Conservation (phyloP, 768 basidiomycete species). For the Thelephora aurantiotincta region DNA sequence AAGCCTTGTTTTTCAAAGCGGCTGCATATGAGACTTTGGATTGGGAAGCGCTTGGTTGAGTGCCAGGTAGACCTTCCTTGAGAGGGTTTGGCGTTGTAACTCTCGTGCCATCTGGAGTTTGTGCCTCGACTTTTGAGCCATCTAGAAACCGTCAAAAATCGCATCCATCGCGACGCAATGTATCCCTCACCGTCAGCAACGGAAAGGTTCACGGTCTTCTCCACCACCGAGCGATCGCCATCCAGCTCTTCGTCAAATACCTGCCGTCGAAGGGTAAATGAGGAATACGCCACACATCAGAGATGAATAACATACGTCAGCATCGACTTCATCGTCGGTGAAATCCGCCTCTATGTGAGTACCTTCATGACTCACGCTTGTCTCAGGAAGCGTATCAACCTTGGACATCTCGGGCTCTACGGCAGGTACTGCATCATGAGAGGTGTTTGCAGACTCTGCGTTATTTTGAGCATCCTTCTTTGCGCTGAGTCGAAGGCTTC, state of each 20-base stretch:
- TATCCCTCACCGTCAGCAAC: slow-evolving; percentile 55
- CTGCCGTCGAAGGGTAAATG: slow-evolving; percentile 14
- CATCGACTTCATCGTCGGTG: slow-evolving; percentile 77
- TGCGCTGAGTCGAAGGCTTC: slow-evolving; percentile 75
- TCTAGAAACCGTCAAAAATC: slow-evolving; percentile 26
- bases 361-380: no score
- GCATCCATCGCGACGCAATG: background rate
- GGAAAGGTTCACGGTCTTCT: slow-evolving; percentile 79
- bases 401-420: slow-evolving; percentile 6
- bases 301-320: slow-evolving; percentile 31
- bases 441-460: slow-evolving; percentile 7
- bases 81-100: slow-evolving; percentile 72
- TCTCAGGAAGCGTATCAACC: background rate
- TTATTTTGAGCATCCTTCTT: slow-evolving; percentile 26
- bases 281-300: background rate
- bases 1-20: slow-evolving; percentile 83
- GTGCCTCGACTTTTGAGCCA: slow-evolving; percentile 88
- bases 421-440: slow-evolving; percentile 2
- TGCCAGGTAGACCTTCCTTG: slow-evolving; percentile 24
- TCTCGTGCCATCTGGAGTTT: slow-evolving; percentile 92
- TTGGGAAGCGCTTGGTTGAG: slow-evolving; percentile 20
- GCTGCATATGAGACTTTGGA: slow-evolving; percentile 75
- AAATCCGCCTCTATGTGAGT: slow-evolving; percentile 49
- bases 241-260: slow-evolving; percentile 85
- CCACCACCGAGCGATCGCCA: slow-evolving; percentile 49